Evolutionary conservation across 768 basidiomycete species (phyloP), one percentile per base, ranked within the genome.

Genomic region (Boletus fagicola): DNA sequence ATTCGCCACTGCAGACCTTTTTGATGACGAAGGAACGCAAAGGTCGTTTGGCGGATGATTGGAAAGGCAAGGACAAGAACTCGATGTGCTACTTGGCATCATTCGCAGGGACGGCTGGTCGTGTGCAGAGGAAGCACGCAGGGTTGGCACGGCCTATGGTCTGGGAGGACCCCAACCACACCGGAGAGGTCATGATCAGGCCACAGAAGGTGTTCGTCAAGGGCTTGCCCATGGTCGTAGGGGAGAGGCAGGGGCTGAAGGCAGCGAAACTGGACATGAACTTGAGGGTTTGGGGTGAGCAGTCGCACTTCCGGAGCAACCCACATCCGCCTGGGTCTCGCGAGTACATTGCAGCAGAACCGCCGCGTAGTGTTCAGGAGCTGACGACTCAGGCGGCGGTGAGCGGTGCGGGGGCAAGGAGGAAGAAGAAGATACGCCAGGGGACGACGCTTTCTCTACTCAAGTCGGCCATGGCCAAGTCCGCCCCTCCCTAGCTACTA

Each of bases 1-100:
- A 80, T 36, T 77, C 86, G 7, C 51, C 59, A 7, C 72, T 92
- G 48, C 86, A 90, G 52, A 76, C 79, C 0, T 72, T 74, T 51
- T 74, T 85, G 67, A 77, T 75, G 66, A 77, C 77, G 9, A 77
- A 74, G 57, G 73, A 83, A 18, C 77, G 82, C 62, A 82, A 83
- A 8, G 91, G 87, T 50, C 78, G 89, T 55, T 57, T 86, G 60
- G 76, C 84, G 38, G 75, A 81, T 30, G 63, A 65, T 43, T 30
- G 44, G 18, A 64, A 16, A 30, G 53, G 49, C 31, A 56, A 45
- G 31, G 72, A 63, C 12, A 63, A 9, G 16, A 35, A 36, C 20
- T 16, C 20, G 52, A 1, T 58, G 35, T 33, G 55, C 48, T 67
- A 65, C 50, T 59, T 73, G 42, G 74, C 72, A 8, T 71, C 70